These are phyloP conservation scores for Fusarium sp. DNA, from an alignment of 2,329 filamentous ascomycete genomes.

Conservation along the genomic window DNA sequence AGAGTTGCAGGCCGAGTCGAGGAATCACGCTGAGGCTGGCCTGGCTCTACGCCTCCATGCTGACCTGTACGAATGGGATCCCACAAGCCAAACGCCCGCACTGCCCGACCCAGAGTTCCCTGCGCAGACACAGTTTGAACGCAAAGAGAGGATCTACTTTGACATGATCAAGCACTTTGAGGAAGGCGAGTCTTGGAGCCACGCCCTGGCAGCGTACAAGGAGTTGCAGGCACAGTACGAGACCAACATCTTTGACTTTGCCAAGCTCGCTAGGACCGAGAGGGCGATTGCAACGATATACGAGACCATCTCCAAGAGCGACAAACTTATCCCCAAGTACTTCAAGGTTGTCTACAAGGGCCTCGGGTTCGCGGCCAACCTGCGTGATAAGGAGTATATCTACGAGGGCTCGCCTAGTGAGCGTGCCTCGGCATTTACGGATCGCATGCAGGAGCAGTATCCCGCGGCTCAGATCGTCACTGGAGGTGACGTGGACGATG, in stretches of 20 bases:
- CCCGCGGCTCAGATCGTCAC: slow-evolving; percentile 83
- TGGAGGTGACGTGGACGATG: slow-evolving; percentile 72
- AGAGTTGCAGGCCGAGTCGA: slow-evolving; percentile 73
- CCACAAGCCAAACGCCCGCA: slow-evolving; percentile 68
- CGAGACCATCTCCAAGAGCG: slow-evolving; percentile 83
- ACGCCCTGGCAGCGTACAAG: slow-evolving; percentile 84
- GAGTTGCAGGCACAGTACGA: slow-evolving; percentile 94
- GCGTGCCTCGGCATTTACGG: slow-evolving; percentile 80
- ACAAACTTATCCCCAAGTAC: slow-evolving; percentile 80
- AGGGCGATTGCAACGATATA: slow-evolving; percentile 92
- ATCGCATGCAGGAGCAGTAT: slow-evolving; percentile 90
- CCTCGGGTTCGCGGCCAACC: slow-evolving; percentile 79
- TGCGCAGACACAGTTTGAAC: slow-evolving; percentile 85
- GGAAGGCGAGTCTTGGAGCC: slow-evolving; percentile 92
- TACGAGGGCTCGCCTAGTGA: slow-evolving; percentile 84
- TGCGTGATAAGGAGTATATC: slow-evolving; percentile 91
- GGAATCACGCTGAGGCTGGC: slow-evolving; percentile 86
- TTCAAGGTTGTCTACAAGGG: slow-evolving; percentile 92
- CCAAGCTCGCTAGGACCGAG: slow-evolving; percentile 87
- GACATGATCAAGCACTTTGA: slow-evolving; percentile 95
- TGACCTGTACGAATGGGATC: slow-evolving; percentile 91
- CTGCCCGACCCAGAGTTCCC: slow-evolving; percentile 79
- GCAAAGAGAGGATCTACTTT: slow-evolving; percentile 91
- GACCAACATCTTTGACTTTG: slow-evolving; percentile 85
- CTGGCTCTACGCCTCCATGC: slow-evolving; percentile 89